A percentile compares a stretch with the other conserved stretches of the same genome.
phyloP scores from a whole-genome alignment of 129 eudicot genomes.

The Centella asiatica region DNA sequence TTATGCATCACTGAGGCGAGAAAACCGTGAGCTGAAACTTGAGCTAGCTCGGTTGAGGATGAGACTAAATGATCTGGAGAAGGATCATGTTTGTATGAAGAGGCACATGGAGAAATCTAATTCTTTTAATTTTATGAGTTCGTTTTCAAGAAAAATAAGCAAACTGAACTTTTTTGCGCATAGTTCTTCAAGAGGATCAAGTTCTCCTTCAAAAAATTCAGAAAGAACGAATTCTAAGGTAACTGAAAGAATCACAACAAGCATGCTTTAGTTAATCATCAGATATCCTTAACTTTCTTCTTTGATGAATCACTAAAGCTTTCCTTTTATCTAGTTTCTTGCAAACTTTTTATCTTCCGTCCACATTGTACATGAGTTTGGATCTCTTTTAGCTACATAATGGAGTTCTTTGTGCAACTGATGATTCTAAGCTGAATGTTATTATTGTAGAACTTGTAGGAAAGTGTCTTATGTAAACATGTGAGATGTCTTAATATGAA shows the following conservation, averaged over 20 bases:
- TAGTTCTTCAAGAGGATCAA: constrained; percentile 71
- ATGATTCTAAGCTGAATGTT: background rate
- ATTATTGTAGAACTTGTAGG: background rate
- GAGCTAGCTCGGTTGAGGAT: constrained; percentile 86
- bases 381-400: constrained; percentile 15
- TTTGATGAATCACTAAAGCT: background rate
- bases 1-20: constrained; percentile 84
- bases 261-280: constrained; percentile 7
- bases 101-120: constrained; percentile 69
- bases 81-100: constrained; percentile 97
- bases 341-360: constrained; percentile 1
- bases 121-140: constrained; percentile 71
- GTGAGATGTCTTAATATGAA: background rate
- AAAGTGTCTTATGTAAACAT: constrained; percentile 4
- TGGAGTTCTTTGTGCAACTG: background rate
- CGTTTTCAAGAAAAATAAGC: constrained; percentile 65
- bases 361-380: constrained; percentile 35
- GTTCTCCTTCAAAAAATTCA: constrained; percentile 74
- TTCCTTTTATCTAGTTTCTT: background rate
- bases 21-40: constrained; percentile 82
- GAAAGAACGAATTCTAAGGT: constrained; percentile 67
- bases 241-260: constrained; percentile 38
- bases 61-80: constrained; percentile 91
- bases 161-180: constrained; percentile 59
- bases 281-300: background rate